Conservation (phyloP, 2,329 filamentous ascomycete species). For the Penicillium vulpinum region DNA sequence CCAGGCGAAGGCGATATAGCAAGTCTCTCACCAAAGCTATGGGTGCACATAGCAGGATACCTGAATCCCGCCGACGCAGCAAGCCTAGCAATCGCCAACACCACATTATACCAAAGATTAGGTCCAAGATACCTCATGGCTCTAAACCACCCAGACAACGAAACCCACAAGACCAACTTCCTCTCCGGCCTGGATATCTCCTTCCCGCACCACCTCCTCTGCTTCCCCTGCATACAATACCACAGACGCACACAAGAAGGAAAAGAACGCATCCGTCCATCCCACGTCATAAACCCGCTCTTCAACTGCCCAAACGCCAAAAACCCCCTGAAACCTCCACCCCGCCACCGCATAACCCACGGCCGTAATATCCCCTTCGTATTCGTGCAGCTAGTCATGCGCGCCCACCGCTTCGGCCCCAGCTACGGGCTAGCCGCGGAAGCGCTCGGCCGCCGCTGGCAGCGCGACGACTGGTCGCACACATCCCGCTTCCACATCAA, state of each 20-base stretch:
- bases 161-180: constrained; percentile 51
- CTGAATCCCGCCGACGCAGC: constrained; percentile 51
- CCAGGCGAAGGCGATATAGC: constrained; percentile 47
- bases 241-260: constrained; percentile 57
- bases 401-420: constrained; percentile 50
- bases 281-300: constrained; percentile 57
- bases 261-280: constrained; percentile 54
- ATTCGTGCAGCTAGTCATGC: constrained; percentile 59
- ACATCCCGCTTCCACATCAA: constrained; percentile 56
- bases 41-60: constrained; percentile 46
- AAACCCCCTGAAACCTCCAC: constrained; percentile 49
- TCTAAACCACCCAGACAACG: constrained; percentile 47
- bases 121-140: constrained; percentile 42
- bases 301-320: constrained; percentile 57
- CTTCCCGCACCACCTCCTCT: constrained; percentile 59
- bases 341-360: constrained; percentile 56
- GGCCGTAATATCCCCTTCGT: constrained; percentile 58
- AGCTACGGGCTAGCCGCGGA: constrained; percentile 51
- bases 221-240: constrained; percentile 58
- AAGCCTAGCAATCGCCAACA: constrained; percentile 52
- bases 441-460: constrained; percentile 56
- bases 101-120: constrained; percentile 47
- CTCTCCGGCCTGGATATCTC: constrained; percentile 52
- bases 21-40: constrained; percentile 48
- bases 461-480: constrained; percentile 56